Percentiles rank a stretch among this genome's conserved stretches.
These are phyloP conservation scores for Verticillium tricorpus DNA, from an alignment of 2,329 filamentous ascomycete genomes.

Conservation along the genomic window DNA sequence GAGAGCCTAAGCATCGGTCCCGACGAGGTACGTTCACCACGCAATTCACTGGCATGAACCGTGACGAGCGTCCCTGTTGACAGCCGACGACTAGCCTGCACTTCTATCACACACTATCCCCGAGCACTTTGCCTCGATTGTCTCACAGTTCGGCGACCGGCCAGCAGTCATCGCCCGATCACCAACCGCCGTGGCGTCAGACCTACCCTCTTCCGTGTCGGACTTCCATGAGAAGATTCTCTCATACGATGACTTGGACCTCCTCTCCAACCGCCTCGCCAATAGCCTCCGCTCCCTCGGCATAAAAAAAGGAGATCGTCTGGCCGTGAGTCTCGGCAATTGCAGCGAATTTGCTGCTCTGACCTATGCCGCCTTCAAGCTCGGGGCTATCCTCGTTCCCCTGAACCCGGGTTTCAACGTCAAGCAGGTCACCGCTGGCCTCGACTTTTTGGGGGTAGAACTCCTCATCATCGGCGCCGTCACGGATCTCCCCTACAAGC, in stretches of 20 bases:
- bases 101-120: constrained; percentile 66
- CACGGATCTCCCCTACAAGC: constrained; percentile 71
- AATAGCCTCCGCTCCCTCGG: constrained; percentile 64
- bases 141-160: constrained; percentile 59
- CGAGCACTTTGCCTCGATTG: constrained; percentile 64
- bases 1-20: constrained; percentile 6
- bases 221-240: constrained; percentile 58
- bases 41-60: neutral
- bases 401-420: constrained; percentile 87
- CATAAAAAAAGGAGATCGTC: constrained; percentile 75
- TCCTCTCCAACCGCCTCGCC: constrained; percentile 71
- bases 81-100: constrained; percentile 46
- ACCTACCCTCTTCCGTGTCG: constrained; percentile 44
- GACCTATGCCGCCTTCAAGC: constrained; percentile 87
- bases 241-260: constrained; percentile 73
- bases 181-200: constrained; percentile 24
- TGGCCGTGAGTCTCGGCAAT: constrained; percentile 85
- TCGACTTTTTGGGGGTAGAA: constrained; percentile 68
- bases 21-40: neutral
- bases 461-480: constrained; percentile 83
- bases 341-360: constrained; percentile 76
- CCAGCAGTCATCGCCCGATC: constrained; percentile 51
- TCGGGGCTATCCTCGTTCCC: constrained; percentile 91
- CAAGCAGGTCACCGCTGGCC: constrained; percentile 70
- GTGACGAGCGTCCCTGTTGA: neutral